Percentiles rank a stretch among this genome's conserved stretches.
phyloP scores from a whole-genome alignment of 305 asterid genomes.

The Fraxinus xanthoxyloides region DNA sequence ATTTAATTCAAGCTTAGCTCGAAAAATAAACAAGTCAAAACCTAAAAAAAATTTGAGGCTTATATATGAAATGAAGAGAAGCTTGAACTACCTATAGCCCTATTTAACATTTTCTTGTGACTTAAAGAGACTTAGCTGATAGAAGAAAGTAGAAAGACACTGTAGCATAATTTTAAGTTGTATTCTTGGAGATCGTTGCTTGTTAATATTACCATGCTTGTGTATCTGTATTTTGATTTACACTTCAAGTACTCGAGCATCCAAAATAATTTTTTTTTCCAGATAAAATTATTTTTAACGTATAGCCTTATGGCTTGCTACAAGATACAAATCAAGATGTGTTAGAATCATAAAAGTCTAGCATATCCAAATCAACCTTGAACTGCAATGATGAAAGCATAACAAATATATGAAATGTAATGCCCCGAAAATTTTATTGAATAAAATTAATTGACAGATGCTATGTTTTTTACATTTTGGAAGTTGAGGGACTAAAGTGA shows the following conservation, averaged over 20 bases:
- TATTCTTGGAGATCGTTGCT: neutral
- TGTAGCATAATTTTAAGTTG: neutral
- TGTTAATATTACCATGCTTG: neutral
- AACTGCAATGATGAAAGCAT: neutral
- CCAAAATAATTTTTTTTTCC: neutral
- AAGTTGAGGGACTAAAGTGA: too few species aligned
- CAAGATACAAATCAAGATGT: neutral
- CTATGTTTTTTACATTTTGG: too few species aligned
- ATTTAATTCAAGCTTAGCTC: neutral
- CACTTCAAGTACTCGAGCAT: neutral
- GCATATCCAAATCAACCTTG: neutral
- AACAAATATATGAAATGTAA: too few species aligned
- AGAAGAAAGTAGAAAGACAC: neutral
- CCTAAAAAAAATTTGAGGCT: neutral
- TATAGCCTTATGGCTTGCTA: neutral
- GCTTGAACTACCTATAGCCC: neutral
- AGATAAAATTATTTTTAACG: too few species aligned
- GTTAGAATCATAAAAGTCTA: neutral
- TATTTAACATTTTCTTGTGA: neutral
- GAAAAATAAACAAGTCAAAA: neutral
- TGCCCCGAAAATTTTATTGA: too few species aligned
- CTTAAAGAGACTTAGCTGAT: neutral
- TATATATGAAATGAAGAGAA: neutral
- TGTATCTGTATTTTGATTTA: neutral
- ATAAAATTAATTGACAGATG: too few species aligned